Percentiles rank a stretch among this genome's conserved stretches.
phyloP scores from a whole-genome alignment of 495 filamentous ascomycete genomes.

The Hyaloscypha hepaticicola region DNA sequence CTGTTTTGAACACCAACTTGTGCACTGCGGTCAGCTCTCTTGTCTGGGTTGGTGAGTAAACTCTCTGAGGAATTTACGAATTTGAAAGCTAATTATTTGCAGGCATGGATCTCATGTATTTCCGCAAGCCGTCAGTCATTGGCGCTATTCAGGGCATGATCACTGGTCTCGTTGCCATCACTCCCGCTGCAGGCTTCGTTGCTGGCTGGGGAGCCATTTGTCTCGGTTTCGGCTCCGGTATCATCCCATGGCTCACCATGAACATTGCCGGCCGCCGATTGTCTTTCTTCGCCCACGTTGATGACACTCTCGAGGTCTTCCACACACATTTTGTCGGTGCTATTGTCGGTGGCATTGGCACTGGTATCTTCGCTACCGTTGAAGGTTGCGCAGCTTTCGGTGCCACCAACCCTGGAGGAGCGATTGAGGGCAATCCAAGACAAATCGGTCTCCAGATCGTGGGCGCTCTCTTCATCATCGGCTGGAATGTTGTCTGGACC shows the following conservation, averaged over 20 bases:
- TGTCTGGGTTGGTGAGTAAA: conserved; percentile 40
- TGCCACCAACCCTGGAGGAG: conserved; percentile 49
- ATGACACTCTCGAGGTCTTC: conserved; percentile 52
- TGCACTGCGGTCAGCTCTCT: conserved; percentile 52
- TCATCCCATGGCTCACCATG: conserved; percentile 54
- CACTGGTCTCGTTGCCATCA: conserved; percentile 55
- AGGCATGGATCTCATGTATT: conserved; percentile 44
- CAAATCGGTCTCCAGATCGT: conserved; percentile 56
- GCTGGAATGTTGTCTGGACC: conserved; percentile 56
- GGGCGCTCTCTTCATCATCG: conserved; percentile 55
- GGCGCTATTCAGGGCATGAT: conserved; percentile 56
- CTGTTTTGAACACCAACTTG: conserved; percentile 57
- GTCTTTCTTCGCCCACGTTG: conserved; percentile 44
- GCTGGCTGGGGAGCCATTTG: conserved; percentile 56
- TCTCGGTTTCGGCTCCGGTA: conserved; percentile 49
- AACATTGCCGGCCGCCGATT: conserved; percentile 49
- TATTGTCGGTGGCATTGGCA: conserved; percentile 50
- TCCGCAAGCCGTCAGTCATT: conserved; percentile 51
- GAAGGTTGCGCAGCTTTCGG: conserved; percentile 51
- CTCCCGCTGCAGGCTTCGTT: conserved; percentile 55
- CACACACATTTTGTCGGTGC: conserved; percentile 56
- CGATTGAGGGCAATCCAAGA: conserved; percentile 50
- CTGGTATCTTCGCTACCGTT: conserved; percentile 52
- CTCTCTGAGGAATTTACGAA: neutral
- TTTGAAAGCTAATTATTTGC: neutral